Conservation (phyloP, 2,329 filamentous ascomycete species). For the Rosellinia necatrix region DNA sequence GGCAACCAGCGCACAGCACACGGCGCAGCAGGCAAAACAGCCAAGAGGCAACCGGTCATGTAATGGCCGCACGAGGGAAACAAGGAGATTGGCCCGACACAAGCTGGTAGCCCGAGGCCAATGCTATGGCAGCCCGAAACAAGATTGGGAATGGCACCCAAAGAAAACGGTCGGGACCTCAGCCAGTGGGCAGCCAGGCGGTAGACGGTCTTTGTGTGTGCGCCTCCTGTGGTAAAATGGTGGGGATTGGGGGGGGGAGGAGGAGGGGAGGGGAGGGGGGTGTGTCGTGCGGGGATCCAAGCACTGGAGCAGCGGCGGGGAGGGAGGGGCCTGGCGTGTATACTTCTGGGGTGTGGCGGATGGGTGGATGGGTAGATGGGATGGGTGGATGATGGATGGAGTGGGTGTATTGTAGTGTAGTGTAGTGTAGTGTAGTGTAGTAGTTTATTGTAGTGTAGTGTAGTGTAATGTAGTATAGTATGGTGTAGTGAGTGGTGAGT, state of each 20-base stretch:
- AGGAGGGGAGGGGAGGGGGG: neutral
- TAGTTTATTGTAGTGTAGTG: too few relatives aligned
- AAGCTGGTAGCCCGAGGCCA: slow-evolving; percentile 28
- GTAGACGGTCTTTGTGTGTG: slow-evolving; percentile 25
- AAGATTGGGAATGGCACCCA: slow-evolving; percentile 26
- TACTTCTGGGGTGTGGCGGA: too few relatives aligned
- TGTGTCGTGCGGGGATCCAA: too few relatives aligned
- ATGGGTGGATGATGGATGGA: too few relatives aligned
- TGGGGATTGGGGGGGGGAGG: slow-evolving; percentile 18
- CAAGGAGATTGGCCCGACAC: slow-evolving; percentile 27
- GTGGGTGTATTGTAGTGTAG: too few relatives aligned
- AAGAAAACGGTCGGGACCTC: slow-evolving; percentile 5
- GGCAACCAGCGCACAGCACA: slow-evolving; percentile 28
- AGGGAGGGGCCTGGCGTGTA: slow-evolving; percentile 8
- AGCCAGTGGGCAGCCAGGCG: slow-evolving; percentile 29
- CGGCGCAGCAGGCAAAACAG: slow-evolving; percentile 10
- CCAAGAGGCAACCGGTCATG: neutral
- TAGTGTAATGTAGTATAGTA: too few relatives aligned
- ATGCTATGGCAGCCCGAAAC: slow-evolving; percentile 36
- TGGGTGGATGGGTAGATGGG: too few relatives aligned
- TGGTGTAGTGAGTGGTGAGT: too few relatives aligned
- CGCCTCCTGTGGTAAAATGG: slow-evolving; percentile 21
- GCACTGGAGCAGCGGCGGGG: too few relatives aligned
- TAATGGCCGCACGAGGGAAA: neutral
- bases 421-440: too few relatives aligned